Evolutionary conservation across 345 rosid genomes (phyloP).

Genomic region (Kernera saxatilis): DNA sequence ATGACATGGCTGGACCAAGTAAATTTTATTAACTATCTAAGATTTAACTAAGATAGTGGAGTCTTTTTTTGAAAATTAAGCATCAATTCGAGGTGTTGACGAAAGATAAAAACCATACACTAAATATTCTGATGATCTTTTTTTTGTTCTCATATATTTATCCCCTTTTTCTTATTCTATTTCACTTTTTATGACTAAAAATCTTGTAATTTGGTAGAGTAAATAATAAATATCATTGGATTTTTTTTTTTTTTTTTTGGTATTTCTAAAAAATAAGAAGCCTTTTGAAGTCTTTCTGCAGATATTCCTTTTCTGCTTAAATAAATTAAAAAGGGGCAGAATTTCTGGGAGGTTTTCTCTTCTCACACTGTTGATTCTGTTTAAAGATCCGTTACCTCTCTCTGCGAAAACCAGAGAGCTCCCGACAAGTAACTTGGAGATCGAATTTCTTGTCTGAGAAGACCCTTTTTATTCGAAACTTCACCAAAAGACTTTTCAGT

Average conservation of each 20-base stretch:
- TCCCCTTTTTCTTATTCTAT: neutral
- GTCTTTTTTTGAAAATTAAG: neutral
- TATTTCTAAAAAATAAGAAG: neutral
- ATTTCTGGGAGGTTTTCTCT: neutral
- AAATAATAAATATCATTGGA: neutral
- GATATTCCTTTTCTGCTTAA: neutral
- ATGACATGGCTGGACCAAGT: slow-evolving; percentile 1
- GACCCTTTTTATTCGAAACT: slow-evolving; percentile 14
- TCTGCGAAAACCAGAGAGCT: slow-evolving; percentile 16
- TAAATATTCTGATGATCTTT: neutral
- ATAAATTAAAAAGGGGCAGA: neutral
- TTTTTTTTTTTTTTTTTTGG: neutral
- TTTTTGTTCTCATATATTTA: no score
- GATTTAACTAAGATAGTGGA: neutral
- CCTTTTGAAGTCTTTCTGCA: neutral
- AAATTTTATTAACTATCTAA: neutral
- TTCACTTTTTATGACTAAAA: neutral
- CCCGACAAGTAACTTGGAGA: slow-evolving; percentile 31
- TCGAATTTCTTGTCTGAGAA: slow-evolving; percentile 25
- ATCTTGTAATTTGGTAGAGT: neutral
- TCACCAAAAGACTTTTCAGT: neutral
- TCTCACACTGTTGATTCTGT: slow-evolving; percentile 14
- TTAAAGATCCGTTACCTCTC: slow-evolving; percentile 34
- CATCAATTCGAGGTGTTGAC: slow-evolving; percentile 1
- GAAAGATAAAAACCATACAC: neutral